phyloP scores from a whole-genome alignment of 2,329 filamentous ascomycete genomes.

The Nothopassalora personata region DNA sequence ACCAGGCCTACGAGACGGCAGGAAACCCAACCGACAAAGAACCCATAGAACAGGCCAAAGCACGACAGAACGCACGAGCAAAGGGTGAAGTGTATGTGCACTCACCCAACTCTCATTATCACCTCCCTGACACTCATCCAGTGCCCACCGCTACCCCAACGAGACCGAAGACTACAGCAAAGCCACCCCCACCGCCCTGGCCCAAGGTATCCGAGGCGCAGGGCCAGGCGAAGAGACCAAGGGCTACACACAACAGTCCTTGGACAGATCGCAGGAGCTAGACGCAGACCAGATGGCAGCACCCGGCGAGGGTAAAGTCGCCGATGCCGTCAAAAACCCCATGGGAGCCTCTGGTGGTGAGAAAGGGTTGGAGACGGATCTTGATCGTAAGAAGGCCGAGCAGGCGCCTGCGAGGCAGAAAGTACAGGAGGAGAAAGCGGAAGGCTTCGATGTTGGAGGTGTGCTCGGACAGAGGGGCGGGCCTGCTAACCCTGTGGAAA shows the following conservation, averaged over 20 bases:
- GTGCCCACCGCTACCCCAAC: conserved; percentile 36
- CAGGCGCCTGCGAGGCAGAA: conserved; percentile 40
- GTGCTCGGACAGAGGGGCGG: conserved; percentile 44
- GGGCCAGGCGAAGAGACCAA: conserved; percentile 40
- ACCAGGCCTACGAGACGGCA: conserved; percentile 43
- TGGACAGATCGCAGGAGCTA: conserved; percentile 42
- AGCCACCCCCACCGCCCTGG: conserved; percentile 36
- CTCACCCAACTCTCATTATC: too few species aligned
- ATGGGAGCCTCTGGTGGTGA: conserved; percentile 35
- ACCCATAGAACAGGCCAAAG: conserved; percentile 34
- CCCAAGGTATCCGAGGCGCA: conserved; percentile 41
- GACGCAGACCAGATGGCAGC: conserved; percentile 46
- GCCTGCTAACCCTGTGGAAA: conserved; percentile 37
- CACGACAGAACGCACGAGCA: conserved; percentile 33
- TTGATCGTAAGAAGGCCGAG: conserved; percentile 49
- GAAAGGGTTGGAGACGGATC: conserved; percentile 40
- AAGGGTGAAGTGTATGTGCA: conserved; percentile 21
- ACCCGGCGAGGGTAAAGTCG: conserved; percentile 43
- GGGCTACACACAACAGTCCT: conserved; percentile 36
- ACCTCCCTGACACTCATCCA: conserved; percentile 6
- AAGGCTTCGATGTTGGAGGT: conserved; percentile 38
- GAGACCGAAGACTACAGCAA: conserved; percentile 33
- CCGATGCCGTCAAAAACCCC: conserved; percentile 37
- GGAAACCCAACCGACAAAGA: conserved; percentile 43
- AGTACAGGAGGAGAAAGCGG: conserved; percentile 36